A percentile compares a stretch with the other conserved stretches of the same genome.
Evolutionary conservation across 257 asterid species (phyloP).

Genomic region (Linderniella brevidens): DNA sequence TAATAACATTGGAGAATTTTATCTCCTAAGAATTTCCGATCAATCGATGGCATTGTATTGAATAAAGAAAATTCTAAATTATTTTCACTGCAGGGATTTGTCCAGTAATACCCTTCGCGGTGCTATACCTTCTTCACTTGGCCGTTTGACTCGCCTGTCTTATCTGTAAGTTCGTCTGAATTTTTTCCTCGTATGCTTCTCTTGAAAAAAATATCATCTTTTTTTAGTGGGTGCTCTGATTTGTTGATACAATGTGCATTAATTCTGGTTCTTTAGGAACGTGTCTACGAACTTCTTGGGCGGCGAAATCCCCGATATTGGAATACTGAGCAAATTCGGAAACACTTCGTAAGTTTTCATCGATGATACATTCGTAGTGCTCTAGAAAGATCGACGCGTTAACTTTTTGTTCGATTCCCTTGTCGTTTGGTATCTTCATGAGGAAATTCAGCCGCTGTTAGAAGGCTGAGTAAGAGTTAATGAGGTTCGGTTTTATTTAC

Average conservation of each 20-base stretch:
- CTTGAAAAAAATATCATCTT: no score
- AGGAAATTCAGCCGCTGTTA: no score
- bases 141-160: constrained; percentile 49
- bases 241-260: not conserved
- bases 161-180: constrained; percentile 38
- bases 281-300: constrained; percentile 83
- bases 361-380: no score
- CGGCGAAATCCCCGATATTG: constrained; percentile 92
- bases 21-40: not conserved
- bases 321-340: constrained; percentile 72
- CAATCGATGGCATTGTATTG: not conserved
- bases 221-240: not conserved
- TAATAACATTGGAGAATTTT: constrained; percentile 19
- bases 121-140: constrained; percentile 82
- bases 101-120: constrained; percentile 86
- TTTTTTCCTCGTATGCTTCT: not conserved
- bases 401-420: no score
- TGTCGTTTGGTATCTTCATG: not conserved
- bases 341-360: constrained; percentile 60
- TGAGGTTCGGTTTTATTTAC: not conserved
- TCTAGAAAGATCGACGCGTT: no score
- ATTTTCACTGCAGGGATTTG: constrained; percentile 46
- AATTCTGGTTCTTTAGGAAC: constrained; percentile 30
- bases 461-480: no score
- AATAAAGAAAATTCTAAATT: constrained; percentile 4